Base-by-base conservation (phyloP, 768 basidiomycete species). In the Cystobasidiopsis lactophilus region DNA sequence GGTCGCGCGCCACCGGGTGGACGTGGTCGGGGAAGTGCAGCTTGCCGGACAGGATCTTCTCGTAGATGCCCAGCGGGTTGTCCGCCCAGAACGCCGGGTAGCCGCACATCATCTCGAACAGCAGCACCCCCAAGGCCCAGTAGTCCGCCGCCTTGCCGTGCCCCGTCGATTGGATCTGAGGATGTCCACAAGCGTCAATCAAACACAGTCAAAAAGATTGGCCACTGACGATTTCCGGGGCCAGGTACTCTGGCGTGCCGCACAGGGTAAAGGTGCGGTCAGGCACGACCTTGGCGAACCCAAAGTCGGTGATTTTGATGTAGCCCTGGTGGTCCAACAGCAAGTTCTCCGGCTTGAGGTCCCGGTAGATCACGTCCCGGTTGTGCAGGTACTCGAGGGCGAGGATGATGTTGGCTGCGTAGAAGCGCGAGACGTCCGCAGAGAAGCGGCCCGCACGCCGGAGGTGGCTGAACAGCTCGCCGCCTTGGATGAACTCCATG, bases 281-380 rank as follows among this genome's bases (percentile, higher is more conserved):
- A 58, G 89, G 85, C 39, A 96, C 88, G 52, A 88, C 78, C 67
- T 96, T 96, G 33, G 93, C 86, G 35, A 59, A 59, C 13, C 91
- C 91, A 66, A 95, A 98, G 69, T 98, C 93, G 21, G 89, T 91
- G 55, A 96, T 77, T 31, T 85, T 82, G 58, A 91, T 75, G 64
- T 96, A 95, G 4, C 93, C 93, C 26, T 37, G 49, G 7, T 50
- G 77, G 64, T 93, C 93, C 50, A 98, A 72, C 37, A 98, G 76
- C n/a, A 98, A 76, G 63, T 98, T 98, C 68, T 98, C 93, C 16
- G 93, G 93, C 67, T 98, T 96, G 59, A 98, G 75, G 68, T 96
- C 91, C 40, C 91, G 85, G 29, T 96, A 96, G 62, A 96, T 85
- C 67, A 98, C 91, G 71, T 95, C 88, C 69, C 82, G 85, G 14